These are phyloP conservation scores for Chaetomium sp. DNA, from an alignment of 2,329 filamentous ascomycete species.

Conservation along the genomic window DNA sequence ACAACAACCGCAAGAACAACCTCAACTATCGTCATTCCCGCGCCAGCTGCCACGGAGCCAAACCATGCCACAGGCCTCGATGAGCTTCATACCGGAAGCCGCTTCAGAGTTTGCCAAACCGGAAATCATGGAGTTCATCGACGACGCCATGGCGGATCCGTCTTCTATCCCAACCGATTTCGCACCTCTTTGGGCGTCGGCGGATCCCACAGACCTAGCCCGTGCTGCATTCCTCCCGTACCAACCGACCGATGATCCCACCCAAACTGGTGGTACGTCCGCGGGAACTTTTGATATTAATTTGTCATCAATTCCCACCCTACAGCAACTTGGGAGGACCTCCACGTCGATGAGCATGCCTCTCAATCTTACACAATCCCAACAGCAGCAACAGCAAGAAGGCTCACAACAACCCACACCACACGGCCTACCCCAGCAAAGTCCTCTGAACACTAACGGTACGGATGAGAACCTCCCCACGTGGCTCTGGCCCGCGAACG, in stretches of 20 bases:
- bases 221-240: slow-evolving; percentile 11
- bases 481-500: slow-evolving; percentile 45
- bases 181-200: slow-evolving; percentile 8
- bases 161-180: slow-evolving; percentile 19
- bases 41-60: neutral
- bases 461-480: slow-evolving; percentile 41
- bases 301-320: slow-evolving; percentile 7
- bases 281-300: slow-evolving; percentile 4
- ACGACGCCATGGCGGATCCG: slow-evolving; percentile 17
- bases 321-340: slow-evolving; percentile 1
- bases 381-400: slow-evolving; percentile 5
- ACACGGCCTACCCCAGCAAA: neutral
- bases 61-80: neutral
- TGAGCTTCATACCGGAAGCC: neutral
- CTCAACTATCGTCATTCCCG: neutral
- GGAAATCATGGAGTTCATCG: slow-evolving; percentile 18
- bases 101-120: slow-evolving; percentile 3
- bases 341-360: neutral
- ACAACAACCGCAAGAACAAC: neutral
- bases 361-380: neutral
- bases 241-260: slow-evolving; percentile 8
- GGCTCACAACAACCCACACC: neutral
- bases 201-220: slow-evolving; percentile 5
- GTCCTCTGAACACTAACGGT: slow-evolving; percentile 29
- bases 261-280: neutral